These are phyloP conservation scores for Chlorella sorokiniana DNA, from an alignment of 139 green algal species.

Conservation along the genomic window DNA sequence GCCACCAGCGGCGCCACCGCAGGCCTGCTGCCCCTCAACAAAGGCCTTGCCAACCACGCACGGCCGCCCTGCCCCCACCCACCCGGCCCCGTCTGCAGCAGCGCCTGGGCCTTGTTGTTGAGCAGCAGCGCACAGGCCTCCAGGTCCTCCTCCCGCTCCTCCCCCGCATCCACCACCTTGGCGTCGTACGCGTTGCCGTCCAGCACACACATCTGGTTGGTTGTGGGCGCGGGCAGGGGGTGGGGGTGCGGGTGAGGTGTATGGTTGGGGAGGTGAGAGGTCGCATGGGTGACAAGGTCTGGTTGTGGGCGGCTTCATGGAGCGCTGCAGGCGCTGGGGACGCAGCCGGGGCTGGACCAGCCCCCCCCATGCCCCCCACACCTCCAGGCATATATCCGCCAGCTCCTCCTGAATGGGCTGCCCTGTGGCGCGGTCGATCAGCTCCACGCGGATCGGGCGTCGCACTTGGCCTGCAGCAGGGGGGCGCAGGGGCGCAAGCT, in stretches of 20 bases:
- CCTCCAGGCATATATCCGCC: constrained; percentile 70
- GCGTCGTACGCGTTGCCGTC: constrained; percentile 84
- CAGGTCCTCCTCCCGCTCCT: constrained; percentile 68
- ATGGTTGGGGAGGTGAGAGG: constrained; percentile 1
- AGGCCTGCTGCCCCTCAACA: too few relatives aligned
- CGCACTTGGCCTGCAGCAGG: constrained; percentile 57
- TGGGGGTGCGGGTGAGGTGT: not conserved
- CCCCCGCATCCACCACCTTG: constrained; percentile 67
- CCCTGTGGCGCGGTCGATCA: constrained; percentile 76
- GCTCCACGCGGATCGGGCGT: constrained; percentile 84
- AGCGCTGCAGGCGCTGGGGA: not conserved
- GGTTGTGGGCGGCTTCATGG: too few relatives aligned
- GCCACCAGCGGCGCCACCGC: not conserved
- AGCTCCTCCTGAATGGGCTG: constrained; percentile 72
- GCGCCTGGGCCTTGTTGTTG: constrained; percentile 71
- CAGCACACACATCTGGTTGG: constrained; percentile 74
- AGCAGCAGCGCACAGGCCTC: constrained; percentile 73
- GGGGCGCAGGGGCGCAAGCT: too few relatives aligned
- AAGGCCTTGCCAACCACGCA: too few relatives aligned
- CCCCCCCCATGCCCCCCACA: constrained; percentile 24
- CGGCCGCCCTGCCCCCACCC: not conserved
- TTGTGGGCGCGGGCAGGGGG: not conserved
- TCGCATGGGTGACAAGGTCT: too few relatives aligned
- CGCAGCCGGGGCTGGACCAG: not conserved
- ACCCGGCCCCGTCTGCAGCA: constrained; percentile 46